phyloP scores from a whole-genome alignment of 192 early-diverging fungal species.

The Phlyctochytrium planicorne region DNA sequence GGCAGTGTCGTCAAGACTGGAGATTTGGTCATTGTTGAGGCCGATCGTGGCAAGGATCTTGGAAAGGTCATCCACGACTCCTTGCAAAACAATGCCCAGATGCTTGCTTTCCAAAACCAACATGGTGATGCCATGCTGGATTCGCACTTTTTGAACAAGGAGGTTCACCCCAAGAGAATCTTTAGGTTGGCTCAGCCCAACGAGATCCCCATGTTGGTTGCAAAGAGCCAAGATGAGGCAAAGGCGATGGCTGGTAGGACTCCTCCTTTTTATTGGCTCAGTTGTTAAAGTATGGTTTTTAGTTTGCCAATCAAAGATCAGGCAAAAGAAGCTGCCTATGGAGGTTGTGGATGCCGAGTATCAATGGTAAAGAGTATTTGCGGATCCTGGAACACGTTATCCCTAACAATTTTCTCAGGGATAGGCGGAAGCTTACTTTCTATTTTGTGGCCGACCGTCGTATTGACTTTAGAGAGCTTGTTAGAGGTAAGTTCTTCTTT shows the following conservation, averaged over 20 bases:
- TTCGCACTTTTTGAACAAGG: conserved; percentile 54
- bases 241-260: conserved; percentile 69
- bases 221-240: conserved; percentile 86
- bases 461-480: conserved; percentile 95
- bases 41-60: conserved; percentile 86
- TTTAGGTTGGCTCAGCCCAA: conserved; percentile 74
- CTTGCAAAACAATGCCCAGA: conserved; percentile 51
- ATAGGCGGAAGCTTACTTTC: conserved; percentile 94
- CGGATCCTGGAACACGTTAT: not conserved
- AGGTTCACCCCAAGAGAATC: conserved; percentile 89
- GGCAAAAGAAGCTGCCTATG: conserved; percentile 91
- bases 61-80: conserved; percentile 80
- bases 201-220: conserved; percentile 77
- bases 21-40: conserved; percentile 84
- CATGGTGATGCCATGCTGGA: conserved; percentile 52
- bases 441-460: conserved; percentile 92
- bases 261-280: conserved; percentile 4
- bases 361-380: conserved; percentile 73
- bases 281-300: not conserved
- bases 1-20: conserved; percentile 51
- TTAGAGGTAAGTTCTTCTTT: conserved; percentile 48
- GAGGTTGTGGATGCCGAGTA: conserved; percentile 96
- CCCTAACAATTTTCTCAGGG: conserved; percentile 50
- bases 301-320: conserved; percentile 86
- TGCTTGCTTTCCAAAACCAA: conserved; percentile 51